Evolutionary conservation across 495 filamentous ascomycete genomes (phyloP).

Genomic region (Lasiosphaeriaceae sp.): DNA sequence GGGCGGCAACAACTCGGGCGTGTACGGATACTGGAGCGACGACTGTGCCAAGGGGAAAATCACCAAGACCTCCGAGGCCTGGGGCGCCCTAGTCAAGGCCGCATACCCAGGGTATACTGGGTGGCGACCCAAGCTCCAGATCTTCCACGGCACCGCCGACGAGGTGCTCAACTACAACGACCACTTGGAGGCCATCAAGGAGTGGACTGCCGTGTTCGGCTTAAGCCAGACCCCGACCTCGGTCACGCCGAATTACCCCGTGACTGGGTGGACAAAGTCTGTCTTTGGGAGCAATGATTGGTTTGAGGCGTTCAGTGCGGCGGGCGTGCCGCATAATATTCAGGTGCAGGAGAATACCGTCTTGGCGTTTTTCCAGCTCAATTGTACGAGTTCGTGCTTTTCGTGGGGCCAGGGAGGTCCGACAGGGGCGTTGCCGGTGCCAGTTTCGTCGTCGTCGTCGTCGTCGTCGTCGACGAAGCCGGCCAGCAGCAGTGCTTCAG

Average conservation of each 20-base stretch:
- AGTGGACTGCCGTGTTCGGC: slow-evolving; percentile 54
- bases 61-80: slow-evolving; percentile 39
- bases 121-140: slow-evolving; percentile 48
- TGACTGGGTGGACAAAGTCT: slow-evolving; percentile 43
- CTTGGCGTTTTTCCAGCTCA: slow-evolving; percentile 49
- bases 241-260: slow-evolving; percentile 31
- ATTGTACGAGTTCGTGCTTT: slow-evolving; percentile 33
- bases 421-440: not conserved
- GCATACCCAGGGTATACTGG: slow-evolving; percentile 53
- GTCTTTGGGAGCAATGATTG: slow-evolving; percentile 40
- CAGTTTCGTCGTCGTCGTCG: not conserved
- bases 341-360: slow-evolving; percentile 44
- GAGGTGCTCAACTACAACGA: slow-evolving; percentile 44
- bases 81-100: slow-evolving; percentile 45
- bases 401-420: slow-evolving; percentile 34
- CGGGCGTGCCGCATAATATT: slow-evolving; percentile 48
- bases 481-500: not conserved
- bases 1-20: slow-evolving; percentile 32
- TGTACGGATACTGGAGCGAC: slow-evolving; percentile 39
- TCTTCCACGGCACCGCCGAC: slow-evolving; percentile 53
- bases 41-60: slow-evolving; percentile 48
- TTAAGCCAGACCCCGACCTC: slow-evolving; percentile 28
- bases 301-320: slow-evolving; percentile 47
- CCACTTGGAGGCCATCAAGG: slow-evolving; percentile 50
- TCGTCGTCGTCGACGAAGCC: not conserved